Conservation (phyloP, 2,329 filamentous ascomycete genomes). For the Ophiostoma perfectum region DNA sequence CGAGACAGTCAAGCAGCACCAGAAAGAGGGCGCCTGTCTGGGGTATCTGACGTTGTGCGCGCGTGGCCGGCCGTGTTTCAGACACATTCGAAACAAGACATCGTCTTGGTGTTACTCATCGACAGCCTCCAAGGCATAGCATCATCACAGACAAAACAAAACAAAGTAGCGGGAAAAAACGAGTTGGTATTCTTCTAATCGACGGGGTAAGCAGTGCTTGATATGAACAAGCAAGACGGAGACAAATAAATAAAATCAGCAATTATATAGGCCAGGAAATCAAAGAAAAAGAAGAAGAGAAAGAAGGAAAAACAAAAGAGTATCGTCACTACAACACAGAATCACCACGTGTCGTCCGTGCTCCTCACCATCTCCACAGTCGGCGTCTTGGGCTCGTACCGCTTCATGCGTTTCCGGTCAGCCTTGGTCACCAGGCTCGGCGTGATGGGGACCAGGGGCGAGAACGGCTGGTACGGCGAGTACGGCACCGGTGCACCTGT, state of each 20-base stretch:
- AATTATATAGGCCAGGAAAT: neutral
- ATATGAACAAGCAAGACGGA: neutral
- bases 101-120: neutral
- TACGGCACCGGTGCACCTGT: constrained; percentile 62
- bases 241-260: neutral
- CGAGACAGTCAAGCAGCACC: no score
- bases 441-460: constrained; percentile 68
- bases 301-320: neutral
- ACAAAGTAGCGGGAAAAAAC: neutral
- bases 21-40: neutral
- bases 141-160: no score
- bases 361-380: constrained; percentile 57
- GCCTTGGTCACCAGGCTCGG: constrained; percentile 66
- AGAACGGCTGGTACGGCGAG: constrained; percentile 73
- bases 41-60: neutral
- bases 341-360: constrained; percentile 60
- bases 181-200: constrained; percentile 12
- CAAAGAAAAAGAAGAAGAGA: neutral
- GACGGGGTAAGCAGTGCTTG: no score
- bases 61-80: neutral
- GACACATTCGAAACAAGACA: neutral
- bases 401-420: constrained; percentile 64
- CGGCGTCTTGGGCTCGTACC: constrained; percentile 58
- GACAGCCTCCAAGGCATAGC: no score
- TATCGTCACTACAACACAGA: neutral